Evolutionary conservation across 208 protist species (phyloP).

Genomic region (Crithidia mellificae): DNA sequence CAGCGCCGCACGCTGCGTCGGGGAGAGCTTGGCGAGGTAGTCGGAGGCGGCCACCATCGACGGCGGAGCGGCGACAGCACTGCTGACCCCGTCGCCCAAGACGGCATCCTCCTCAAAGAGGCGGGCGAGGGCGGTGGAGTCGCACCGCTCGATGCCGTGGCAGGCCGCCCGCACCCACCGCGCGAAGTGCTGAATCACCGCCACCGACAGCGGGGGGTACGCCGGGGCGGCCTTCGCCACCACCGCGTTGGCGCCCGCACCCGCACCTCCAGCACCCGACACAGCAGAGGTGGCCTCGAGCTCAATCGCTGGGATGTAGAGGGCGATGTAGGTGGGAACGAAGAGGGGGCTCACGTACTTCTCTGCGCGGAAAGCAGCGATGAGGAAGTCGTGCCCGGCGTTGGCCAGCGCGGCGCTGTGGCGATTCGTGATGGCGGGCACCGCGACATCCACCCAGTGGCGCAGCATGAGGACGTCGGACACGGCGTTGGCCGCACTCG

Average conservation of each 20-base stretch:
- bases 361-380: slow-evolving; percentile 58
- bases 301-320: slow-evolving; percentile 47
- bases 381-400: slow-evolving; percentile 73
- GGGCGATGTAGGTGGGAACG: slow-evolving; percentile 72
- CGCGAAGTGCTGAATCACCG: slow-evolving; percentile 70
- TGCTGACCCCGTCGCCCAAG: slow-evolving; percentile 1
- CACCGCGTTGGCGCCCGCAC: background rate
- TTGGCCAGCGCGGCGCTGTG: slow-evolving; percentile 45
- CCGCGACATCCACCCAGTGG: slow-evolving; percentile 67
- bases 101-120: slow-evolving; percentile 47
- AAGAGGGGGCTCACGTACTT: slow-evolving; percentile 68
- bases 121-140: slow-evolving; percentile 43
- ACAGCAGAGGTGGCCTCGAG: too few relatives aligned
- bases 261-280: too few relatives aligned
- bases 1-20: slow-evolving; percentile 30
- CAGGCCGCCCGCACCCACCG: slow-evolving; percentile 48
- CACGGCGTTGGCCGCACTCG: slow-evolving; percentile 57
- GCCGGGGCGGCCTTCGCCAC: background rate
- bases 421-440: slow-evolving; percentile 42
- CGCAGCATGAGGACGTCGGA: slow-evolving; percentile 55
- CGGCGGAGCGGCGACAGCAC: slow-evolving; percentile 6
- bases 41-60: slow-evolving; percentile 9
- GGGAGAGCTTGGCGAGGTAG: slow-evolving; percentile 23
- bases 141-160: slow-evolving; percentile 60
- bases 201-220: slow-evolving; percentile 57